These are phyloP conservation scores for Prunus davidiana DNA, from an alignment of 306 rosid genomes.

Conservation along the genomic window DNA sequence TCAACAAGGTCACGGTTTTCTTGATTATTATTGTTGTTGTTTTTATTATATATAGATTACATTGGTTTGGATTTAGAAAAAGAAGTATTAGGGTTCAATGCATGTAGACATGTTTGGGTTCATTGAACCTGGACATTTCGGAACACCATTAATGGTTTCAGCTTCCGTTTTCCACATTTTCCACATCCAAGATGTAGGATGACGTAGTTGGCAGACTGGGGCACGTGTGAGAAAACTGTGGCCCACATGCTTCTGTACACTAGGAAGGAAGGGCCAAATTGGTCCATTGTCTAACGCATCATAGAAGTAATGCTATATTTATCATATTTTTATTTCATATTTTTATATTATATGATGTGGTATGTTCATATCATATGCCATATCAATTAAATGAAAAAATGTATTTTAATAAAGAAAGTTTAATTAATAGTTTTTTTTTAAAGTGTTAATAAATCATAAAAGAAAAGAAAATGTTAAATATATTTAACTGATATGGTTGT, in stretches of 20 bases:
- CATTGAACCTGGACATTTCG: constrained; percentile 51
- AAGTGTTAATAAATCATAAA: too few relatives aligned
- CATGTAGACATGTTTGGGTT: constrained; percentile 31
- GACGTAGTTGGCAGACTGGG: background rate
- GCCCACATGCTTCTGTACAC: background rate
- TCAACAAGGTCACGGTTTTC: background rate
- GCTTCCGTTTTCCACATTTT: constrained; percentile 30
- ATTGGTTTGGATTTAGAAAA: background rate
- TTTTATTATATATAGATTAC: background rate
- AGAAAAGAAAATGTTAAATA: too few relatives aligned
- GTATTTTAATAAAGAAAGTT: too few relatives aligned
- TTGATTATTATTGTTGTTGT: background rate
- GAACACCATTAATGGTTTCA: background rate
- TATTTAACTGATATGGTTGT: too few relatives aligned
- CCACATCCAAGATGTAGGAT: constrained; percentile 18
- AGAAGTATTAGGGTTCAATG: constrained; percentile 23
- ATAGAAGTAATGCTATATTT: too few relatives aligned
- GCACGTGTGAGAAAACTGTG: background rate
- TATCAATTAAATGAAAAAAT: too few relatives aligned
- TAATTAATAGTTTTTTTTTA: too few relatives aligned
- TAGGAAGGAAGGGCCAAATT: background rate
- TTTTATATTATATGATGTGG: too few relatives aligned
- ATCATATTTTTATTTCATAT: too few relatives aligned
- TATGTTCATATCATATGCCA: accelerated
- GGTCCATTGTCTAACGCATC: too few relatives aligned